Conservation (phyloP, 2,329 filamentous ascomycete species). For the Diplodia intermedia region DNA sequence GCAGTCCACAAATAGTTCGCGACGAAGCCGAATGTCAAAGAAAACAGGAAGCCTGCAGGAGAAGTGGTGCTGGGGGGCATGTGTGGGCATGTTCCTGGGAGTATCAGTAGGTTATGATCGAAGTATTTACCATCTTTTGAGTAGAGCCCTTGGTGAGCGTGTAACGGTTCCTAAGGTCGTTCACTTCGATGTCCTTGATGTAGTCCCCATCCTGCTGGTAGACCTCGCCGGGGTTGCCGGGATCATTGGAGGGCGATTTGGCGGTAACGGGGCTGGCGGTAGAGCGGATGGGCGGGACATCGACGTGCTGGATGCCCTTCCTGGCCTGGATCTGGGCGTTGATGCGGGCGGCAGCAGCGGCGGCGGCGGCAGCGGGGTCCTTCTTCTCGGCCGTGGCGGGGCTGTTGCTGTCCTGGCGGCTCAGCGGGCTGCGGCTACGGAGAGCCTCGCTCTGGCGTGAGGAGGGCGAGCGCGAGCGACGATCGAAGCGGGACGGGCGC, state of each 20-base stretch:
- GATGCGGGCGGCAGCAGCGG: constrained; percentile 70
- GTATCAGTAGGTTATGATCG: constrained; percentile 73
- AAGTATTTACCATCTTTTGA: constrained; percentile 98
- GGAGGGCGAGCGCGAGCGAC: constrained; percentile 85
- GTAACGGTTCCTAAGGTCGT: constrained; percentile 95
- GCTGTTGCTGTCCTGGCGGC: constrained; percentile 56
- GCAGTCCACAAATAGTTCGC: constrained; percentile 38
- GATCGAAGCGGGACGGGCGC: constrained; percentile 78
- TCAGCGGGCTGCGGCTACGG: constrained; percentile 82
- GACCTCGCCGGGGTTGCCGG: constrained; percentile 71
- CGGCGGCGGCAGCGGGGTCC: constrained; percentile 81
- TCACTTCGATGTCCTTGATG: constrained; percentile 99
- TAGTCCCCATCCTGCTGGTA: constrained; percentile 97
- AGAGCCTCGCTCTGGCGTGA: constrained; percentile 67
- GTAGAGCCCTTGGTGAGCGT: constrained; percentile 95
- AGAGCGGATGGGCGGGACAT: constrained; percentile 79
- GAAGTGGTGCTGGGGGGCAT: constrained; percentile 6
- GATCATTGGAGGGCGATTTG: constrained; percentile 62
- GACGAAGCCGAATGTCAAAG: constrained; percentile 40
- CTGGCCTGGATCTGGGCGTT: constrained; percentile 62
- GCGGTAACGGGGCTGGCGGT: constrained; percentile 57
- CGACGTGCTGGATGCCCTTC: constrained; percentile 88
- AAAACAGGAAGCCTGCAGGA: constrained; percentile 38
- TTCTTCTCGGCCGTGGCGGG: constrained; percentile 56
- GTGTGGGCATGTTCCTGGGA: constrained; percentile 41